Percentiles rank a stretch among this genome's conserved stretches.
phyloP scores from a whole-genome alignment of 2,329 filamentous ascomycete genomes.

The Phialocephala sp. region DNA sequence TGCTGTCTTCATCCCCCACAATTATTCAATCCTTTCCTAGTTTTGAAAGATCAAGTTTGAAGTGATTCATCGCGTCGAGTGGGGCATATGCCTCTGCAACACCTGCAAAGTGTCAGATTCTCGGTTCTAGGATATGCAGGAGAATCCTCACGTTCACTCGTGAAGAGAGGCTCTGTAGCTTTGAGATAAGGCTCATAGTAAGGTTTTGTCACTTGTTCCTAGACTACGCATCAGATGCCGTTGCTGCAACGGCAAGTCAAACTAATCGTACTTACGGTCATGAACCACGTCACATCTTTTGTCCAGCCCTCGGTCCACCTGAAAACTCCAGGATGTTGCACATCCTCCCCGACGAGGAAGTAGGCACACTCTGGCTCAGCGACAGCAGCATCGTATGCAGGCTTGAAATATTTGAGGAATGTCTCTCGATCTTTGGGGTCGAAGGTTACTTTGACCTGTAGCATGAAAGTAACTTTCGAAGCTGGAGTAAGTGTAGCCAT shows the following conservation, averaged over 20 bases:
- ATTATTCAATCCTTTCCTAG: neutral
- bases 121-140: neutral
- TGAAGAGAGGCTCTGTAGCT: conserved; percentile 22
- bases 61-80: conserved; percentile 12
- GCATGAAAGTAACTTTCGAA: conserved; percentile 20
- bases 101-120: neutral
- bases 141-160: conserved; percentile 12
- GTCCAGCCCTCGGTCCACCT: conserved; percentile 51
- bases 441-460: conserved; percentile 23
- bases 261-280: conserved; percentile 11
- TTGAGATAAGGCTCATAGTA: conserved; percentile 26
- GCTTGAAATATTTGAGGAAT: conserved; percentile 42
- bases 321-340: conserved; percentile 46
- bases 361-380: conserved; percentile 51
- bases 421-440: conserved; percentile 18
- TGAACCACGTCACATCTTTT: conserved; percentile 23
- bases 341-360: conserved; percentile 49
- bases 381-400: conserved; percentile 48
- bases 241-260: neutral
- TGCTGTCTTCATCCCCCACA: neutral
- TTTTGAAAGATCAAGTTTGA: conserved; percentile 2
- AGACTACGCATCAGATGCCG: neutral
- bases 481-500: conserved; percentile 1
- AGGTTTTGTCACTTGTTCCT: conserved; percentile 21
- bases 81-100: conserved; percentile 14